Evolutionary conservation across 2,329 filamentous ascomycete genomes (phyloP).

Genomic region (Scleromitrula shiraiana): DNA sequence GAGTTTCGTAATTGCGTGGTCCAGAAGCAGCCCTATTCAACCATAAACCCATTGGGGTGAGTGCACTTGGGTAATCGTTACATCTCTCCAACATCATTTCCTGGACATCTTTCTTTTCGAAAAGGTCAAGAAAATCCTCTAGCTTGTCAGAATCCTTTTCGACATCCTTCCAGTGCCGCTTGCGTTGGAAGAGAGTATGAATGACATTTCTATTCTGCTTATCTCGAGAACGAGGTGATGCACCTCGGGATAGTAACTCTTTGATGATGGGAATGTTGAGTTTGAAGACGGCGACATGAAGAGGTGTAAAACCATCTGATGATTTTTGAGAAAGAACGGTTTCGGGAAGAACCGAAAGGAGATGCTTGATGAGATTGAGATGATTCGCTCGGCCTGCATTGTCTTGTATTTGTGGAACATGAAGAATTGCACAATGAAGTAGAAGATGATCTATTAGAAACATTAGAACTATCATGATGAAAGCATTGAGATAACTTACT

Average conservation of each 20-base stretch:
- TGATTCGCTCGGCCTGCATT: constrained; percentile 29
- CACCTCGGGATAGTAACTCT: constrained; percentile 57
- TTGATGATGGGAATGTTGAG: constrained; percentile 46
- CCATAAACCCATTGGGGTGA: constrained; percentile 58
- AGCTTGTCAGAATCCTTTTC: constrained; percentile 25
- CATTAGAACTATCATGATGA: constrained; percentile 4
- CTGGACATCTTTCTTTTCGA: constrained; percentile 49
- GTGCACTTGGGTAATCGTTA: constrained; percentile 41
- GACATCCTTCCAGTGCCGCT: not conserved
- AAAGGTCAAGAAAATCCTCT: constrained; percentile 44
- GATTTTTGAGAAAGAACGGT: constrained; percentile 53
- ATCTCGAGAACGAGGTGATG: constrained; percentile 60
- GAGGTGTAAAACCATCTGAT: constrained; percentile 52
- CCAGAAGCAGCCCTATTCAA: constrained; percentile 33
- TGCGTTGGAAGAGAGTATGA: constrained; percentile 47
- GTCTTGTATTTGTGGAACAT: constrained; percentile 24
- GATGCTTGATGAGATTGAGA: constrained; percentile 52
- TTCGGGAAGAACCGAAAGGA: constrained; percentile 54
- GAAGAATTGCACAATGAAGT: constrained; percentile 58
- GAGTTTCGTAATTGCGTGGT: constrained; percentile 21
- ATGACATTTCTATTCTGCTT: constrained; percentile 57
- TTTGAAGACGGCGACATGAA: constrained; percentile 56
- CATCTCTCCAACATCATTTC: constrained; percentile 53
- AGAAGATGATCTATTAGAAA: constrained; percentile 45
- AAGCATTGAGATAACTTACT: constrained; percentile 38